Evolutionary conservation across 1,284 basidiomycete species (phyloP).

Genomic region (Trametes pubescens): DNA sequence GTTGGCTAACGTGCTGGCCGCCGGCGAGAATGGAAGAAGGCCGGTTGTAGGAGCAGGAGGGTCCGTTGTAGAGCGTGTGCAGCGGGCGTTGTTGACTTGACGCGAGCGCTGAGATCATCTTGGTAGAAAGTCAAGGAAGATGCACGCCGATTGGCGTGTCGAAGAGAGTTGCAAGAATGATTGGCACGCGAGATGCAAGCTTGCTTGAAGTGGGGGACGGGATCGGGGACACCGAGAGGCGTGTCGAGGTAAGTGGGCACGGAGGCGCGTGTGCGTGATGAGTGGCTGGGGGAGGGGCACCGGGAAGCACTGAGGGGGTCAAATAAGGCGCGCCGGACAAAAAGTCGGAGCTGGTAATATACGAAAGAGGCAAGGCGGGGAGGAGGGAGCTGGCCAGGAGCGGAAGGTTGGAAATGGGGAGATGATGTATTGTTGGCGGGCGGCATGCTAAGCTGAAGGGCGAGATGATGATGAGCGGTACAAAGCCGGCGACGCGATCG

Average conservation of each 20-base stretch:
- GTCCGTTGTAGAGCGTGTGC: constrained; percentile 22
- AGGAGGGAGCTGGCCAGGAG: constrained; percentile 24
- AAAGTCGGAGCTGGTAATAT: constrained; percentile 29
- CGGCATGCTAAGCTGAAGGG: constrained; percentile 26
- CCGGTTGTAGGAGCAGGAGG: constrained; percentile 24
- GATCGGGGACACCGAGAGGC: constrained; percentile 17
- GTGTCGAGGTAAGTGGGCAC: constrained; percentile 18
- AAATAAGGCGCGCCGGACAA: constrained; percentile 27
- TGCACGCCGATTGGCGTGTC: constrained; percentile 14
- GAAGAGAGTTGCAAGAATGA: constrained; percentile 15
- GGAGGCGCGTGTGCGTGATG: constrained; percentile 12
- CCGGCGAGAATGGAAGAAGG: constrained; percentile 19
- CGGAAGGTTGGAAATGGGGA: constrained; percentile 28
- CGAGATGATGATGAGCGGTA: constrained; percentile 30
- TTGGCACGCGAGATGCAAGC: constrained; percentile 12
- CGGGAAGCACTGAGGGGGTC: constrained; percentile 24
- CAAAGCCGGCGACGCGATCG: constrained; percentile 32
- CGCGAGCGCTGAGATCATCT: constrained; percentile 30
- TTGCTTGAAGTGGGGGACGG: constrained; percentile 18
- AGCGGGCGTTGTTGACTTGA: constrained; percentile 21
- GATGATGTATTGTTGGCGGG: constrained; percentile 35
- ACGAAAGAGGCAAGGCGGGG: constrained; percentile 31
- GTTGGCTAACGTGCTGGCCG: constrained; percentile 17
- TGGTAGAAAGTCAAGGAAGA: constrained; percentile 14
- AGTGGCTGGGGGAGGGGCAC: constrained; percentile 14